Percentiles rank a stretch among this genome's conserved stretches.
phyloP scores from a whole-genome alignment of 2,329 filamentous ascomycete genomes.

The Beauveria rudraprayagi region DNA sequence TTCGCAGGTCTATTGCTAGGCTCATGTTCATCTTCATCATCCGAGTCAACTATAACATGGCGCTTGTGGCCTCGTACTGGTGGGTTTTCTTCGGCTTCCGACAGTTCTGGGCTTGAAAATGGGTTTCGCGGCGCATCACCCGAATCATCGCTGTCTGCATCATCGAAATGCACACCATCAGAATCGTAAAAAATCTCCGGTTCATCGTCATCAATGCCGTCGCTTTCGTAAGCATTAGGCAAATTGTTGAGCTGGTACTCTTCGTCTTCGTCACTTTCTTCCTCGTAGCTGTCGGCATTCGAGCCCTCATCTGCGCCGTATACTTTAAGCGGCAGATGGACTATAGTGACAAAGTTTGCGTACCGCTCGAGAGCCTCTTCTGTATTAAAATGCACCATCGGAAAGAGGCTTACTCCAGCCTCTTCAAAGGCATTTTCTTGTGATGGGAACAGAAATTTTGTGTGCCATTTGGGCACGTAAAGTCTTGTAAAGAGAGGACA shows the following conservation, averaged over 20 bases:
- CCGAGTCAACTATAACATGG: constrained; percentile 23
- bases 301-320: constrained; percentile 7
- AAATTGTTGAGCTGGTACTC: constrained; percentile 14
- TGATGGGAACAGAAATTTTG: neutral
- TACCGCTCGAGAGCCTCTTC: constrained; percentile 14
- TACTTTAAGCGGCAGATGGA: constrained; percentile 3
- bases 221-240: constrained; percentile 29
- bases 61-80: constrained; percentile 19
- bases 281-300: neutral
- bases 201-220: constrained; percentile 31
- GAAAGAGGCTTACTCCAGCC: constrained; percentile 18
- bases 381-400: constrained; percentile 24
- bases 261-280: constrained; percentile 13
- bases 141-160: constrained; percentile 15
- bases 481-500: constrained; percentile 23
- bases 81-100: constrained; percentile 1
- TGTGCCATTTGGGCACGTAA: constrained; percentile 15
- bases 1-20: constrained; percentile 14
- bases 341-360: constrained; percentile 12
- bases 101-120: constrained; percentile 26
- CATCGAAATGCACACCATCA: constrained; percentile 21
- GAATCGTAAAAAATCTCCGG: constrained; percentile 17
- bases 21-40: constrained; percentile 19
- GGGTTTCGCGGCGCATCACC: constrained; percentile 11
- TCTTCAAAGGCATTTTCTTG: constrained; percentile 3